Base-by-base conservation (phyloP, 441 rosid genomes). In the Bruguiera hainesii region DNA sequence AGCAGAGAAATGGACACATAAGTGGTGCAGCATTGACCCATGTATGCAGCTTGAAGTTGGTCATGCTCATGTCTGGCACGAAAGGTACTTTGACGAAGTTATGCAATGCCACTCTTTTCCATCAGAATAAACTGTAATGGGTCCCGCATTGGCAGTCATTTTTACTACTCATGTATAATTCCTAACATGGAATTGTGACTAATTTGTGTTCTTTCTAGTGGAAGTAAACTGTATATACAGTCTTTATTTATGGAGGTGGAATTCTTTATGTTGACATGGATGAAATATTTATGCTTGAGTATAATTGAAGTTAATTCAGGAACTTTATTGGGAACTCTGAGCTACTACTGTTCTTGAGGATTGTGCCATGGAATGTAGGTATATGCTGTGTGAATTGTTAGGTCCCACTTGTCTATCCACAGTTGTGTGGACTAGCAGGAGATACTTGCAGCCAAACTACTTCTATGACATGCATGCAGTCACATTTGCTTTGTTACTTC, bases 21-120 rank as follows among this genome's bases (percentile, higher is more conserved):
- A 94, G 74, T 89, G 98, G 98, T 91, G 98, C 79, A 84, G 93
- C 79, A 82, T 89, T 73, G 92, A 94, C 80, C 98, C 95, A 33
- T 79, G 82, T 61, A 91, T 89, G 53, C 80, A 72, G 23, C 89
- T 91, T 50, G 93, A 88, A 6, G 89, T 76, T 73, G 98, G 98
- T 51, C 98, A 93, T 78, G 97, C 98, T 75, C 97, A 94, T 79
- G 82, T 89, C 69, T 94, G 98, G 96, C 98, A 94, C 64, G 98
- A 94, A 78, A 94, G 96, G 98, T 93, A 83, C 52, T 19, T 42
- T 11, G 28, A 69, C 1, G 11, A 23, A 23, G 58, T 53, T 23
- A 1, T 9, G 28, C 23, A 53, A 53, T 21, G 28, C 56, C 3
- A 23, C 23, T 51, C 7, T 8, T 7, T 20, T n/a, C 15, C 28